Conservation (phyloP, 495 filamentous ascomycete species). For the Xylaria sp. region DNA sequence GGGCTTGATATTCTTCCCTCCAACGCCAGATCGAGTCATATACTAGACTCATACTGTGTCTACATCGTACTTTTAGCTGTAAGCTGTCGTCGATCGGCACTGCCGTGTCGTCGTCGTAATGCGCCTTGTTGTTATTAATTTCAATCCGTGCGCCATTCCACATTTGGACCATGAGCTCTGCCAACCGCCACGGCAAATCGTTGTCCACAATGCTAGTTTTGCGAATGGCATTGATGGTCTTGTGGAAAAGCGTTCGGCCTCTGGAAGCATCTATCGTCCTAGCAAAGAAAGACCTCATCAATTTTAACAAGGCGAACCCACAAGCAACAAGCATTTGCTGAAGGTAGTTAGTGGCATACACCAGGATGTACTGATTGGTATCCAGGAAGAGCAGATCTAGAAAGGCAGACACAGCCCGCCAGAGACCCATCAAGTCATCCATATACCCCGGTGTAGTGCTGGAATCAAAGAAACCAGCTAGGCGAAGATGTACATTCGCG, state of each 20-base stretch:
- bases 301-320: conserved; percentile 83
- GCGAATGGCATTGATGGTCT: conserved; percentile 78
- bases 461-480: conserved; percentile 89
- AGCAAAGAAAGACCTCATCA: conserved; percentile 84
- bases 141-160: conserved; percentile 78
- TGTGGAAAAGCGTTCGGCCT: conserved; percentile 76
- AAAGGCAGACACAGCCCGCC: conserved; percentile 75
- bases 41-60: conserved; percentile 92
- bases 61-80: conserved; percentile 83
- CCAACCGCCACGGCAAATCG: conserved; percentile 83
- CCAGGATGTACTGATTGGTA: conserved; percentile 59
- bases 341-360: conserved; percentile 83
- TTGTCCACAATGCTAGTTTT: conserved; percentile 81
- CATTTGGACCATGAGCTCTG: conserved; percentile 90
- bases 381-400: conserved; percentile 70
- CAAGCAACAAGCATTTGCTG: conserved; percentile 92
- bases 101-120: conserved; percentile 46
- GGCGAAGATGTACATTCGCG: conserved; percentile 79
- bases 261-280: conserved; percentile 73
- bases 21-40: conserved; percentile 94
- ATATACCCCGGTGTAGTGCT: conserved; percentile 75
- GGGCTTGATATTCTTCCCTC: conserved; percentile 84
- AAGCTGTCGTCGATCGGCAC: conserved; percentile 71
- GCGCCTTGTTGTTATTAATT: conserved; percentile 45
- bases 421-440: conserved; percentile 78